phyloP scores from a whole-genome alignment of 306 rosid genomes.

The Castanopsis chinensis region DNA sequence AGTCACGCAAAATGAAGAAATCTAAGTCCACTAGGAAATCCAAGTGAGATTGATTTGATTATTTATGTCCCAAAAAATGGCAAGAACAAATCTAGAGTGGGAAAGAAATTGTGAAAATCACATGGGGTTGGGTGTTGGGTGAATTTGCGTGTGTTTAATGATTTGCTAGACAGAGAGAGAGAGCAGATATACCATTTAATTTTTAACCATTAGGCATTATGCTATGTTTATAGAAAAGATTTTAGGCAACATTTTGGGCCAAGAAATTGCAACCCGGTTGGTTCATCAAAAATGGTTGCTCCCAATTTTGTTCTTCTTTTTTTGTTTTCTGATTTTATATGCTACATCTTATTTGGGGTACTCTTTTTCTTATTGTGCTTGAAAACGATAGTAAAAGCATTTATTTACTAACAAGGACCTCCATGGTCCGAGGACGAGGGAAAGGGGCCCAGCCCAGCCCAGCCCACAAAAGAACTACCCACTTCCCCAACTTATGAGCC shows the following conservation, averaged over 20 bases:
- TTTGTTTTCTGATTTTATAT: background rate
- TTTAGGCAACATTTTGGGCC: background rate
- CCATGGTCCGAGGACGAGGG: too few species aligned
- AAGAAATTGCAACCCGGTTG: background rate
- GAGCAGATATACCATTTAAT: slow-evolving; percentile 33
- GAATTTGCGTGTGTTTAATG: background rate
- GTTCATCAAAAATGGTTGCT: slow-evolving; percentile 6
- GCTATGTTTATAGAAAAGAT: slow-evolving; percentile 8
- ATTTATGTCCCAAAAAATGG: background rate
- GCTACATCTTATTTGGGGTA: background rate
- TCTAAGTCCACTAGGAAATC: slow-evolving; percentile 69
- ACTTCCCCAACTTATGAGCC: too few species aligned
- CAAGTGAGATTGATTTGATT: slow-evolving; percentile 31
- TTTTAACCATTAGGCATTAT: slow-evolving; percentile 1
- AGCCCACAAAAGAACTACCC: too few species aligned
- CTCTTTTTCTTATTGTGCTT: too few species aligned
- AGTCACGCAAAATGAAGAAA: slow-evolving; percentile 58
- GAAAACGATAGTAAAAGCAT: too few species aligned
- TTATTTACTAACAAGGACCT: too few species aligned
- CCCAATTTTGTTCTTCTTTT: slow-evolving; percentile 19
- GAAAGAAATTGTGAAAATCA: background rate
- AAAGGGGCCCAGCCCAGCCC: too few species aligned
- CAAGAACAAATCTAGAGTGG: background rate
- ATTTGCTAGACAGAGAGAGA: background rate
- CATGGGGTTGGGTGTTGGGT: too few species aligned